Conservation (phyloP, 352 stramenopile genomes). For the Globisporangium polare region DNA sequence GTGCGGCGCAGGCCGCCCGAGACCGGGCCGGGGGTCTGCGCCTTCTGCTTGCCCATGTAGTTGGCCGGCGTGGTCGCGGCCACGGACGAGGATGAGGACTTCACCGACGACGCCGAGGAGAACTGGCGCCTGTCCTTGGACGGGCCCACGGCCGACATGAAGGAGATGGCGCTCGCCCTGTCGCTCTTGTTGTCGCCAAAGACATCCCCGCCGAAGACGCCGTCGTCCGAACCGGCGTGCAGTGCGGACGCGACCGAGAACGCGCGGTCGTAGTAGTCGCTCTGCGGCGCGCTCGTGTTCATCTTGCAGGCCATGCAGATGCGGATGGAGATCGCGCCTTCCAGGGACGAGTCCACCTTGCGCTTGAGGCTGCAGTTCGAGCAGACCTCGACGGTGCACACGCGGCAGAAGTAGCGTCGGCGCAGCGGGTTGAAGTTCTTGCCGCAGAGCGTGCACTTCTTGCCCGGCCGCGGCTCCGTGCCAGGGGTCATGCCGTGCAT, state of each 20-base stretch:
- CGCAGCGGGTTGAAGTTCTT: slow-evolving; percentile 84
- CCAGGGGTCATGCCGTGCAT: slow-evolving; percentile 6
- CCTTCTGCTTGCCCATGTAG: slow-evolving; percentile 10
- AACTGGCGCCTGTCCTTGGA: slow-evolving; percentile 1
- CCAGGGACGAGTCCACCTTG: slow-evolving; percentile 27
- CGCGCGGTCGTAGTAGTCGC: slow-evolving; percentile 59
- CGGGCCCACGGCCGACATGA: slow-evolving; percentile 7
- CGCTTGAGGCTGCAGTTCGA: slow-evolving; percentile 68
- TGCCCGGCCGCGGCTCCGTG: slow-evolving; percentile 16
- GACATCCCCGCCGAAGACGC: slow-evolving; percentile 11
- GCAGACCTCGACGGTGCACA: slow-evolving; percentile 61
- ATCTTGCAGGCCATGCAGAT: slow-evolving; percentile 81
- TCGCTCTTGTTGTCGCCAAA: slow-evolving; percentile 12
- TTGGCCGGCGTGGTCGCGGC: slow-evolving; percentile 15
- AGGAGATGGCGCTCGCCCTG: slow-evolving; percentile 17
- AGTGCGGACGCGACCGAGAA: slow-evolving; percentile 33
- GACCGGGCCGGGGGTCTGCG: not conserved
- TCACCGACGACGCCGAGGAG: slow-evolving; percentile 4
- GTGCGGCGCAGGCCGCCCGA: slow-evolving; percentile 26
- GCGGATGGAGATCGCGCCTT: slow-evolving; percentile 37
- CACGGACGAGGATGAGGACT: not conserved
- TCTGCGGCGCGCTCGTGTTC: slow-evolving; percentile 36
- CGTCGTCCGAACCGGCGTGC: slow-evolving; percentile 18
- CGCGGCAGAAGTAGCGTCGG: slow-evolving; percentile 65
- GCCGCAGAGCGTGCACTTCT: slow-evolving; percentile 70